These are phyloP conservation scores for Chimonanthus salicifolius DNA, from an alignment of 164 flowering plant genomes.

Conservation along the genomic window DNA sequence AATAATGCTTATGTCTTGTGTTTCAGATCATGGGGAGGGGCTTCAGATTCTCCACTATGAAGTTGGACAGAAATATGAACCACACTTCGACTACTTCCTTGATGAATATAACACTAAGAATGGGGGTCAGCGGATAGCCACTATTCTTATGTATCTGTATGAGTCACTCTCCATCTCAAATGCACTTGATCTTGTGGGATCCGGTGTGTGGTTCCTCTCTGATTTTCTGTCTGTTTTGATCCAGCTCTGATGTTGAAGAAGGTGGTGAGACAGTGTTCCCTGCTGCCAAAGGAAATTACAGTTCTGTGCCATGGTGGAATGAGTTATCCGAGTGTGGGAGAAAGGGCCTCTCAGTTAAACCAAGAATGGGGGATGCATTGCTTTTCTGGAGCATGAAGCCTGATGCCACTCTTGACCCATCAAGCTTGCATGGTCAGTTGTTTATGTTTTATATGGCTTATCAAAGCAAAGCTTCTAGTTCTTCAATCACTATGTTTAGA, in stretches of 20 bases:
- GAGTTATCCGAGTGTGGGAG: slow-evolving; percentile 83
- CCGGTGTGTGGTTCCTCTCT: not conserved
- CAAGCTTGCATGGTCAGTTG: slow-evolving; percentile 83
- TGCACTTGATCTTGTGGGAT: not conserved
- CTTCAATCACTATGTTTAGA: not conserved
- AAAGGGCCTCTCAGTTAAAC: slow-evolving; percentile 74
- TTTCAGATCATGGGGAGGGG: slow-evolving; percentile 96
- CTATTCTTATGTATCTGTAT: slow-evolving; percentile 92
- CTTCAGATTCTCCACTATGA: slow-evolving; percentile 93
- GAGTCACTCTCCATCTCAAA: slow-evolving; percentile 14
- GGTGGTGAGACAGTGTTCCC: slow-evolving; percentile 98
- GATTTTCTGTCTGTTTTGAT: slow-evolving; percentile 12
- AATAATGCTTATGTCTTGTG: not conserved
- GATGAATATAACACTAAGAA: slow-evolving; percentile 76
- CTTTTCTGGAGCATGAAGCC: slow-evolving; percentile 98
- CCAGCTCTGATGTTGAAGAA: slow-evolving; percentile 95
- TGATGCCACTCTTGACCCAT: slow-evolving; percentile 79
- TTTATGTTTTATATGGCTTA: not conserved
- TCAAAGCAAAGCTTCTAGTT: not conserved
- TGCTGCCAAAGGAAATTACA: slow-evolving; percentile 58
- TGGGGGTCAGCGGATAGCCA: slow-evolving; percentile 92
- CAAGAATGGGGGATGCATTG: slow-evolving; percentile 88
- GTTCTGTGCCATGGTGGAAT: slow-evolving; percentile 71
- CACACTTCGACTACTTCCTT: slow-evolving; percentile 84
- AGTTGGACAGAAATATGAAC: slow-evolving; percentile 89